These are phyloP conservation scores for Opeltia flavorubescens DNA, from an alignment of 495 filamentous ascomycete genomes.

Conservation along the genomic window DNA sequence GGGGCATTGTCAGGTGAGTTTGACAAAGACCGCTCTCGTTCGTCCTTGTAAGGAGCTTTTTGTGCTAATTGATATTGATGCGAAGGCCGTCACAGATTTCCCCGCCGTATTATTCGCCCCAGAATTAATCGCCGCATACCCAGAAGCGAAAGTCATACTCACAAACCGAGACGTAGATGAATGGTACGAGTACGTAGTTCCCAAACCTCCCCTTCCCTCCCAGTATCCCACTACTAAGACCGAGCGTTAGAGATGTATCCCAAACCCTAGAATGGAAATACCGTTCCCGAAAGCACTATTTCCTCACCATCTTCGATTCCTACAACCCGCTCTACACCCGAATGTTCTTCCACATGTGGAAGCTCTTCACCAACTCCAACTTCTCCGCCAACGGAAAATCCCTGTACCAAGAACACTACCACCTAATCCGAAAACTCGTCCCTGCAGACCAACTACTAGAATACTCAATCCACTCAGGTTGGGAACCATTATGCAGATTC, in stretches of 20 bases:
- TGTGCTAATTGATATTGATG: not conserved
- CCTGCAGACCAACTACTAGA: constrained; percentile 5
- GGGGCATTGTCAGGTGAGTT: constrained; percentile 27
- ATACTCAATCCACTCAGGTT: constrained; percentile 14
- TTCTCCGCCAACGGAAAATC: constrained; percentile 17
- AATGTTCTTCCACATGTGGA: constrained; percentile 2
- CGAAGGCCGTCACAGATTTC: constrained; percentile 33
- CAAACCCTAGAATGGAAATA: not conserved
- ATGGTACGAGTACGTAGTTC: constrained; percentile 4
- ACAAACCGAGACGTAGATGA: constrained; percentile 24
- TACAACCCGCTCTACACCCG: not conserved
- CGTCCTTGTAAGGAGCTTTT: not conserved
- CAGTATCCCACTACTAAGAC: not conserved
- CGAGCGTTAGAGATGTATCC: not conserved
- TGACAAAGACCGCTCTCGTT: not conserved
- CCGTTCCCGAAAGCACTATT: not conserved
- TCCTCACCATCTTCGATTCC: constrained; percentile 5
- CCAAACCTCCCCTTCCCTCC: not conserved
- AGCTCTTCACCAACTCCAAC: not conserved
- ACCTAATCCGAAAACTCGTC: constrained; percentile 19
- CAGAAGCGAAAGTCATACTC: constrained; percentile 38
- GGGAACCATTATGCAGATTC: constrained; percentile 27
- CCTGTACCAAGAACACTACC: constrained; percentile 24
- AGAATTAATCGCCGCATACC: constrained; percentile 38
- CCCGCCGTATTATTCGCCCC: constrained; percentile 33